Percentiles rank a stretch among this genome's conserved stretches.
phyloP scores from a whole-genome alignment of 1,284 basidiomycete species.

The Malassezia psittaci region DNA sequence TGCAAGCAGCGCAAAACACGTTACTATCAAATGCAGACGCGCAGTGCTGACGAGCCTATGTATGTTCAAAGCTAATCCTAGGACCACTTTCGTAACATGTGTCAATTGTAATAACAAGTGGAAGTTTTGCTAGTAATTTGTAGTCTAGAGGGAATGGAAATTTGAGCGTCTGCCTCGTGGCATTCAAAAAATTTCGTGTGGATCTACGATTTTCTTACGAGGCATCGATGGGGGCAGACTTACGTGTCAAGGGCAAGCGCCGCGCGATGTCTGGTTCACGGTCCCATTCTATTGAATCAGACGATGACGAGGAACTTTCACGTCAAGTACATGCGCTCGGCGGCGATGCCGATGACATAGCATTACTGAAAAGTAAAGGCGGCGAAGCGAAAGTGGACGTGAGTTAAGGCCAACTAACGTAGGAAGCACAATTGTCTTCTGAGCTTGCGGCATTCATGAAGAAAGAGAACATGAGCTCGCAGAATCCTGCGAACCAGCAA shows the following conservation, averaged over 20 bases:
- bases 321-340: constrained; percentile 11
- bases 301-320: constrained; percentile 13
- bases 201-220: constrained; percentile 3
- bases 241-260: constrained; percentile 27
- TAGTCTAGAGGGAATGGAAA: constrained; percentile 2
- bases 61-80: constrained; percentile 8
- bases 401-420: not conserved
- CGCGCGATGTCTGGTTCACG: not conserved
- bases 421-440: constrained; percentile 9
- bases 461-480: constrained; percentile 5
- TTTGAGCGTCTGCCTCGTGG: not conserved
- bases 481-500: not conserved
- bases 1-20: constrained; percentile 54
- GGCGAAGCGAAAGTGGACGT: constrained; percentile 1
- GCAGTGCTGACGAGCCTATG: constrained; percentile 47
- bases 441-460: constrained; percentile 13
- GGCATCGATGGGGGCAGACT: constrained; percentile 27
- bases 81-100: constrained; percentile 43
- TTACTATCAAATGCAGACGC: constrained; percentile 47
- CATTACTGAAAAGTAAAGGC: constrained; percentile 7
- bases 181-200: constrained; percentile 7
- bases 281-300: not conserved
- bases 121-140: constrained; percentile 37
- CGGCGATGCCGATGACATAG: constrained; percentile 12
- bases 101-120: constrained; percentile 44